Evolutionary conservation across 768 basidiomycete species (phyloP).

Genomic region (Lactifluus rugatus): DNA sequence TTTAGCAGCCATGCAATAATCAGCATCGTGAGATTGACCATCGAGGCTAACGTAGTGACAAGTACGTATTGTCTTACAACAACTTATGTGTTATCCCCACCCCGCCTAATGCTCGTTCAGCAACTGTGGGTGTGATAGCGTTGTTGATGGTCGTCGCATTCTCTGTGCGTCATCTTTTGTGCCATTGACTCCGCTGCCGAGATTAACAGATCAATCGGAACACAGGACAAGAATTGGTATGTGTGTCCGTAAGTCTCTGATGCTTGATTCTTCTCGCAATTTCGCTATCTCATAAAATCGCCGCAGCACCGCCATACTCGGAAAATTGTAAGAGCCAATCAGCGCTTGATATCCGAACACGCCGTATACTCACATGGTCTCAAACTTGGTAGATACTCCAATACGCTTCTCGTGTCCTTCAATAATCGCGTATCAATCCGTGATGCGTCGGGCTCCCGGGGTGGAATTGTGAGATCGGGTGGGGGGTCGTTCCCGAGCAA

Average conservation of each 20-base stretch:
- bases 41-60: constrained; percentile 23
- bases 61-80: neutral
- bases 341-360: neutral
- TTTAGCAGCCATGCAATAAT: constrained; percentile 8
- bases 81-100: too few relatives aligned
- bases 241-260: neutral
- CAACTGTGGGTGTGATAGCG: neutral
- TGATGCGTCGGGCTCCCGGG: neutral
- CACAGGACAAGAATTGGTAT: constrained; percentile 2
- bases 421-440: constrained; percentile 18
- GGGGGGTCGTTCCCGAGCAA: neutral
- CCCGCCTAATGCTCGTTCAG: neutral
- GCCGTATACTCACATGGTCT: neutral
- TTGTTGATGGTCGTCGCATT: neutral
- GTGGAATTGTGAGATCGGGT: neutral
- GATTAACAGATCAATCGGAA: neutral
- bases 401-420: constrained; percentile 24
- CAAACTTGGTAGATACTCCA: constrained; percentile 17
- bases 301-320: constrained; percentile 7
- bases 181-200: neutral
- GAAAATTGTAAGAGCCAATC: constrained; percentile 9
- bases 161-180: neutral
- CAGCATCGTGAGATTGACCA: constrained; percentile 21
- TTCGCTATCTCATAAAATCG: neutral
- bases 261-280: neutral